Evolutionary conservation across 2,329 filamentous ascomycete genomes (phyloP).

Genomic region (Escovopsis weberi): DNA sequence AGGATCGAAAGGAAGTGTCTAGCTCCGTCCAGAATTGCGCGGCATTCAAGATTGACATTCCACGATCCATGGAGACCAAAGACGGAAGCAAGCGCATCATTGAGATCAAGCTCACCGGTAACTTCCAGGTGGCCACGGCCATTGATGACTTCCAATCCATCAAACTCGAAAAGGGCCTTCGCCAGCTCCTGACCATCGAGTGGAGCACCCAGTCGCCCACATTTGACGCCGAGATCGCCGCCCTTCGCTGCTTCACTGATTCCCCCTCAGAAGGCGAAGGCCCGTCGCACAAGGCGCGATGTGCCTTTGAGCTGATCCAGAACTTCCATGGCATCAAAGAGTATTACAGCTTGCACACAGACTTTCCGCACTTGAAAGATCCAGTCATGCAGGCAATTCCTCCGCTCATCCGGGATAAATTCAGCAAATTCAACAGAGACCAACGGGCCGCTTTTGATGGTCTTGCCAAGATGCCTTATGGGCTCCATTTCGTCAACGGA

Average conservation of each 20-base stretch:
- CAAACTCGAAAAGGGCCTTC: constrained; percentile 5
- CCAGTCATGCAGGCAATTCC: constrained; percentile 13
- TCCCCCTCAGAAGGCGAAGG: constrained; percentile 4
- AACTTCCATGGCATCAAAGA: constrained; percentile 14
- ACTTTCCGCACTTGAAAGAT: constrained; percentile 20
- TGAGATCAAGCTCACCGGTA: constrained; percentile 40
- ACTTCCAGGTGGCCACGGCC: constrained; percentile 45
- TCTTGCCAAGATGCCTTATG: constrained; percentile 24
- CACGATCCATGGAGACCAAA: constrained; percentile 14
- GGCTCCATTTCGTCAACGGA: constrained; percentile 29
- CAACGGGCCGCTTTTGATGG: constrained; percentile 22
- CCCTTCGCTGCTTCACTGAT: constrained; percentile 13
- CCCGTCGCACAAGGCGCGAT: constrained; percentile 9
- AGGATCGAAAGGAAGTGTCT: constrained; percentile 6
- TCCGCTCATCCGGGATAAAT: constrained; percentile 13
- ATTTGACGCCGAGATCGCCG: constrained; percentile 20
- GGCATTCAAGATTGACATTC: constrained; percentile 20
- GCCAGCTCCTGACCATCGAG: constrained; percentile 12
- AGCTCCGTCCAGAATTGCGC: constrained; percentile 11
- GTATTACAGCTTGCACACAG: constrained; percentile 11
- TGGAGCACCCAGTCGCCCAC: constrained; percentile 16
- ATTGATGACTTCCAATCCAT: constrained; percentile 10
- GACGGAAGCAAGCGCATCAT: constrained; percentile 8
- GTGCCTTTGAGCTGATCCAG: constrained; percentile 19
- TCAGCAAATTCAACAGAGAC: constrained; percentile 21